phyloP scores from a whole-genome alignment of 2,329 filamentous ascomycete species.

The Penicillium sp. region DNA sequence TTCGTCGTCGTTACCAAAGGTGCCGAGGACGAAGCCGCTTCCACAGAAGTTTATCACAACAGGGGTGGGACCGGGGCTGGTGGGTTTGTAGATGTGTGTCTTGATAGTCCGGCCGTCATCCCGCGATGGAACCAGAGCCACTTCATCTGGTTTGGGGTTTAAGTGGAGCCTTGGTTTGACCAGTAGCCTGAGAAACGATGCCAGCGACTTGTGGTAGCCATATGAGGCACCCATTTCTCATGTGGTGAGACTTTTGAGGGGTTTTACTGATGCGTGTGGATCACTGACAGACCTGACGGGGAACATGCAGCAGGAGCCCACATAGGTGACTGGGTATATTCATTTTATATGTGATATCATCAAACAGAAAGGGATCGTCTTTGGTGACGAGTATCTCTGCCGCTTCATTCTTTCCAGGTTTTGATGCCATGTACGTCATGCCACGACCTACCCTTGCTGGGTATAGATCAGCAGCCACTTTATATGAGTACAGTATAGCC shows the following conservation, averaged over 20 bases:
- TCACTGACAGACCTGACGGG: background rate
- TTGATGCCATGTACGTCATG: conserved; percentile 6
- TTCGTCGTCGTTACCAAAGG: conserved; percentile 30
- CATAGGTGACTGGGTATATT: background rate
- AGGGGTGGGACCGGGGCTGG: conserved; percentile 13
- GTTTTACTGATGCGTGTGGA: background rate
- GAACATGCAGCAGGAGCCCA: background rate
- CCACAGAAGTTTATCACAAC: conserved; percentile 34
- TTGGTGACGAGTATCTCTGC: background rate
- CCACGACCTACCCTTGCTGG: background rate
- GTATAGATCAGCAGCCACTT: conserved; percentile 1
- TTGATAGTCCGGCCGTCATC: conserved; percentile 26
- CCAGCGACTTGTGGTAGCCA: conserved; percentile 15
- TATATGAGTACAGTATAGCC: background rate
- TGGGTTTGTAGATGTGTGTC: conserved; percentile 27
- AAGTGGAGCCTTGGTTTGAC: conserved; percentile 18
- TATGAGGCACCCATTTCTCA: conserved; percentile 16
- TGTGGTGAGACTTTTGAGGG: background rate
- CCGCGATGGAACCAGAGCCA: conserved; percentile 24
- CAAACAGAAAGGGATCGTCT: background rate
- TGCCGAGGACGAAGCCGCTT: conserved; percentile 31
- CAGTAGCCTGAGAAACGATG: conserved; percentile 17
- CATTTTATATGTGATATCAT: background rate
- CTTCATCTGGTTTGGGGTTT: conserved; percentile 22
- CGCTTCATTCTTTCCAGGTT: background rate